Base-by-base conservation (phyloP, 148 eudicot species). In the Salicornia ramosissima region DNA sequence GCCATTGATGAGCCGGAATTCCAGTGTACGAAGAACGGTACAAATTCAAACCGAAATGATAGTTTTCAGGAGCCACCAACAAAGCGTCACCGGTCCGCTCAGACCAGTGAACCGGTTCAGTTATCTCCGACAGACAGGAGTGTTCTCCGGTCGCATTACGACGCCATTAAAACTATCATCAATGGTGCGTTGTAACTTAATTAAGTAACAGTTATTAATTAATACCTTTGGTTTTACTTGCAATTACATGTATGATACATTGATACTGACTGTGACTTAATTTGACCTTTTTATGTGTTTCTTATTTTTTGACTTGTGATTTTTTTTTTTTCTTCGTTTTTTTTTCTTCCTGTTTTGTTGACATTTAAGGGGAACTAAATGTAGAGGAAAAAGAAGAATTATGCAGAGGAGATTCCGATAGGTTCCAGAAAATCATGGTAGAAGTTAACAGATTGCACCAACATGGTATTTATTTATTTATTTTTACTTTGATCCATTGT, bases 361-460 rank as follows among this genome's bases (percentile, higher is more conserved):
- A 49, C 53, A 22, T 49, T 19, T 49, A 14, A 49, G 53, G 53
- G 24, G 24, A 49, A 18, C 19, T 19, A 7, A 14, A 15, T 54
- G 74, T 59, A 85, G 86, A 80, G 51, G 79, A 74, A 57, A 80
- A 73, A 43, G 84, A 85, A 58, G 88, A 80, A 14, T 47, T 85
- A 28, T 66, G 77, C 30, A 80, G 56, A 3, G 75, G 36, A 19
- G 80, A 69, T 73, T 80, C 79, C 1, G 46, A 69, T 3, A 76
- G 64, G 69, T 80, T 82, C 24, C 54, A 64, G 69, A 28, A n/a
- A 19, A 68, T 85, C 45, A 65, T 85, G 4, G 28, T n/a, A 29
- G 74, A 80, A 71, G 81, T 80, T 11, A 84, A 85, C 18, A 57
- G 56, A 24, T 71, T 85, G 73, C 76, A 82, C 40, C 70, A 78